Base-by-base conservation (phyloP, 2,329 filamentous ascomycete genomes). In the Beauveria medogensis region DNA sequence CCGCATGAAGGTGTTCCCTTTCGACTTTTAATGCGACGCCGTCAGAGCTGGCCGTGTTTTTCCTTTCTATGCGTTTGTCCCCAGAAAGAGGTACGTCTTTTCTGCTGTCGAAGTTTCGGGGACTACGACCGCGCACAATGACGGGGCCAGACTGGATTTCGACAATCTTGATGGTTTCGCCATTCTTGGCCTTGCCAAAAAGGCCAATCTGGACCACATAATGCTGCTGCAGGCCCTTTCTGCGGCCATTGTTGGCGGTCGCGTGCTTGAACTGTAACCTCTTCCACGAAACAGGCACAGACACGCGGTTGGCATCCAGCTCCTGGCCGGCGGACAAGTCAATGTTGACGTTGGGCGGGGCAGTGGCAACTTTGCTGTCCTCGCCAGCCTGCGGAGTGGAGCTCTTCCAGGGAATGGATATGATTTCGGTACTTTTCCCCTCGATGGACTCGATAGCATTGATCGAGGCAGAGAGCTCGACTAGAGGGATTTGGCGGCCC, bases 341-440 rank as follows among this genome's bases (percentile, higher is more conserved):
- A 28, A 88, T 70, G 0, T 79, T 73, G 50, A 84, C 76, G 59
- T 78, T 78, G 0, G 82, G 79, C 41, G 85, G 85, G 3, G 82
- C 75, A 12, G 77, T 70, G 3, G 72, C 77, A 3, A 76, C 74
- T 66, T 80, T 84, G 60, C 73, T 71, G 64, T 80, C 82, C 67
- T 83, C 80, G 20, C 73, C 72, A 2, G 77, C 69, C 68, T 82
- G 72, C 70, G 87, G 67, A 75, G 86, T 69, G 77, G 88, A 69
- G 82, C 79, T 95, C 77, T 97, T 97, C 92, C 93, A 97, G 0
- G 93, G 93, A 53, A 97, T 94, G 0, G 89, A 94, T 62, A 97
- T 97, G 63, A 97, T 96, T 75, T 97, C 95, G 6, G 95, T 93
- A 0, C 85, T 69, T 69, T 96, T 96, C 54, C 91, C 90, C 71